phyloP scores from a whole-genome alignment of 2,329 filamentous ascomycete genomes.

The Fusarium acutatum region DNA sequence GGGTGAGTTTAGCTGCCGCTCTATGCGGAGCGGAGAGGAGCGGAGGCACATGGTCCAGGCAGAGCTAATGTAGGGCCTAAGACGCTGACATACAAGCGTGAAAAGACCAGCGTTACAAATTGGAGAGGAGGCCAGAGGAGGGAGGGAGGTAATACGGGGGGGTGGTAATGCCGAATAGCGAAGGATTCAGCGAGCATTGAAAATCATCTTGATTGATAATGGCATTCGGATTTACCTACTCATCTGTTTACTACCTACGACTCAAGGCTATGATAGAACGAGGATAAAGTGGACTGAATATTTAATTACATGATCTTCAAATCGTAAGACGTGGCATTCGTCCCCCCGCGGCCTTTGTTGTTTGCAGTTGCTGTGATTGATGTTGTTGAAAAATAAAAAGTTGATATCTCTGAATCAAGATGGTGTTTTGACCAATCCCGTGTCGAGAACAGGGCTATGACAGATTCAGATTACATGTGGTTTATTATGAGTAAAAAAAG shows the following conservation, averaged over 20 bases:
- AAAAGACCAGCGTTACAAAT: slow-evolving; percentile 1
- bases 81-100: slow-evolving; percentile 24
- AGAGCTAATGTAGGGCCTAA: slow-evolving; percentile 21
- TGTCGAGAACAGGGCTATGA: slow-evolving; percentile 26
- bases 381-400: slow-evolving; percentile 17
- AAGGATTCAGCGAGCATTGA: neutral
- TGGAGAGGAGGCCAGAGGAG: neutral
- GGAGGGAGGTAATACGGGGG: neutral
- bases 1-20: slow-evolving; percentile 26
- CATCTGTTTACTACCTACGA: neutral
- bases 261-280: neutral
- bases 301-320: neutral
- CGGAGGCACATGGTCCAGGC: slow-evolving; percentile 28
- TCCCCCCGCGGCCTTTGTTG: neutral
- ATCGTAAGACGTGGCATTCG: slow-evolving; percentile 23
- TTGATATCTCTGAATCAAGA: slow-evolving; percentile 35
- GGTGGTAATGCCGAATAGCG: slow-evolving; percentile 15
- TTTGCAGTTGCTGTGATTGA: slow-evolving; percentile 4
- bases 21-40: slow-evolving; percentile 33
- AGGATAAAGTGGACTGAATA: neutral
- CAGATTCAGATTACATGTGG: slow-evolving; percentile 39
- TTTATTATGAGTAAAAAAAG: slow-evolving; percentile 8
- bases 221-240: neutral
- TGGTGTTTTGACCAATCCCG: slow-evolving; percentile 28
- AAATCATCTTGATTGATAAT: slow-evolving; percentile 11